phyloP scores from a whole-genome alignment of 495 filamentous ascomycete species.

The Cudoniella acicularis region DNA sequence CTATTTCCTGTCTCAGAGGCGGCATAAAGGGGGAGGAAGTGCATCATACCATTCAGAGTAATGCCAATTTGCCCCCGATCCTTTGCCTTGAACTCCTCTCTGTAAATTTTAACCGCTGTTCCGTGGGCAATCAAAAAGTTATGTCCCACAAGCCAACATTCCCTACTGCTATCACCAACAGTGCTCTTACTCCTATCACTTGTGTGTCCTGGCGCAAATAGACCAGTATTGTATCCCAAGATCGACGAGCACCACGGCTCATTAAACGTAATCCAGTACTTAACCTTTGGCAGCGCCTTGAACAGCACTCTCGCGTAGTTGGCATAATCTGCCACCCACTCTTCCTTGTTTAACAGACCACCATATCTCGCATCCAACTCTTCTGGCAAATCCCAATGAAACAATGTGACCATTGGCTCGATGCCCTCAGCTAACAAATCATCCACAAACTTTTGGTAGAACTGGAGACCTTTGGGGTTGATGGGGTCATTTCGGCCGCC shows the following conservation, averaged over 20 bases:
- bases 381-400: slow-evolving; percentile 63
- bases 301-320: slow-evolving; percentile 56
- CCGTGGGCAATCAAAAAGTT: slow-evolving; percentile 57
- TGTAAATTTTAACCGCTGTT: slow-evolving; percentile 60
- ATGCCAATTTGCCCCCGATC: slow-evolving; percentile 59
- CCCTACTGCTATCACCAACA: slow-evolving; percentile 52
- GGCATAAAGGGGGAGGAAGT: neutral
- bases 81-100: slow-evolving; percentile 62
- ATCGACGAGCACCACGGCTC: slow-evolving; percentile 61
- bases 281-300: slow-evolving; percentile 55
- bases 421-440: slow-evolving; percentile 57
- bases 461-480: slow-evolving; percentile 55
- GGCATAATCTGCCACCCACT: slow-evolving; percentile 58
- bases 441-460: slow-evolving; percentile 59
- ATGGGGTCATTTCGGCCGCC: slow-evolving; percentile 58
- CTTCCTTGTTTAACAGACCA: slow-evolving; percentile 53
- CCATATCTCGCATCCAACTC: slow-evolving; percentile 59
- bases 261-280: slow-evolving; percentile 66
- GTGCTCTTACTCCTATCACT: slow-evolving; percentile 52
- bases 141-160: slow-evolving; percentile 61
- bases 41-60: slow-evolving; percentile 50
- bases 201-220: slow-evolving; percentile 57
- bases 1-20: slow-evolving; percentile 12
- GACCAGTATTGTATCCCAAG: slow-evolving; percentile 55
- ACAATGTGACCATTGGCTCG: slow-evolving; percentile 57